Conservation (phyloP, 148 eudicot genomes). For the Suaeda aralocaspica region DNA sequence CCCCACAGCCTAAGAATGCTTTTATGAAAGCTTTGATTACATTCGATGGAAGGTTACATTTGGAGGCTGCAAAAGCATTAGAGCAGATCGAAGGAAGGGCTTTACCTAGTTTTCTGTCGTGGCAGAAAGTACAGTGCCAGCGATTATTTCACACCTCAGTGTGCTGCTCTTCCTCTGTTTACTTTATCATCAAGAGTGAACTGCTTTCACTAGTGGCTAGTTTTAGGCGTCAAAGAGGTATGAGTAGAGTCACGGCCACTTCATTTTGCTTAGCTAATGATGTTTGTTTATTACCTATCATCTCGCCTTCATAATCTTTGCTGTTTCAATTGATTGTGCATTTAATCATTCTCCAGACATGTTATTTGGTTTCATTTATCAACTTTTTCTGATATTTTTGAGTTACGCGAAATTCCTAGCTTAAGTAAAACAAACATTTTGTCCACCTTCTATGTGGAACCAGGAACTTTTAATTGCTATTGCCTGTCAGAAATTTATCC, state of each 20-base stretch:
- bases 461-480: not conserved
- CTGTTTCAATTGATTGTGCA: not conserved
- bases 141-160: conserved; percentile 73
- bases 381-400: not conserved
- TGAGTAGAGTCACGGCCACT: not conserved
- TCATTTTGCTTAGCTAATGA: not conserved
- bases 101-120: conserved; percentile 60
- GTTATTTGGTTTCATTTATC: not conserved
- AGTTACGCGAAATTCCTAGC: not conserved
- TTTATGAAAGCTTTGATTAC: conserved; percentile 63
- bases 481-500: not conserved
- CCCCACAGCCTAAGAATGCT: conserved; percentile 53
- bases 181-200: conserved; percentile 49
- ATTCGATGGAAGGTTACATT: conserved; percentile 79
- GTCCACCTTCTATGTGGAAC: not conserved
- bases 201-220: conserved; percentile 45
- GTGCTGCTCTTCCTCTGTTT: conserved; percentile 63
- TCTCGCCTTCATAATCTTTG: conserved; percentile 1
- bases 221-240: conserved; percentile 55
- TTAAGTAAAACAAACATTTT: conserved; percentile 1
- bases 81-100: conserved; percentile 84
- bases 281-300: not conserved
- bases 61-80: conserved; percentile 95
- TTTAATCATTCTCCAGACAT: not conserved
- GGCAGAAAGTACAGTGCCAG: conserved; percentile 89